Conservation (phyloP, 495 filamentous ascomycete genomes). For the Trichoderma virens region DNA sequence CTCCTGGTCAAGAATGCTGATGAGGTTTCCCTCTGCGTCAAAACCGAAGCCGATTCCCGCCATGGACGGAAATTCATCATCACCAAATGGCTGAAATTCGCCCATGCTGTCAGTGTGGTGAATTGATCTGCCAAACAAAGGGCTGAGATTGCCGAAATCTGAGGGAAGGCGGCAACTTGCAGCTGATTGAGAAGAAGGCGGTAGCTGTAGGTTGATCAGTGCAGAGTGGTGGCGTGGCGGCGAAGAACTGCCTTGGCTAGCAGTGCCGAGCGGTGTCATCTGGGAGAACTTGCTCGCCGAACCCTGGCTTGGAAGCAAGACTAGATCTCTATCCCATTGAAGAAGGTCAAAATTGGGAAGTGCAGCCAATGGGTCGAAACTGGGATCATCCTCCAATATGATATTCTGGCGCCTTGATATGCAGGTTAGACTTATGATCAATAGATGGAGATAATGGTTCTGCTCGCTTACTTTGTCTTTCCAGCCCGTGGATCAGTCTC, state of each 20-base stretch:
- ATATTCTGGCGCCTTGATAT: slow-evolving; percentile 65
- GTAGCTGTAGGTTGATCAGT: slow-evolving; percentile 22
- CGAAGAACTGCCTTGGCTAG: slow-evolving; percentile 2
- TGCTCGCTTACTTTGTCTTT: slow-evolving; percentile 54
- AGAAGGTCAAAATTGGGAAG: slow-evolving; percentile 49
- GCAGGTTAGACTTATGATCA: background rate
- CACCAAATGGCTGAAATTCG: slow-evolving; percentile 12
- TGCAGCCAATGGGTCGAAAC: slow-evolving; percentile 65
- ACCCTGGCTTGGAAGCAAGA: slow-evolving; percentile 20
- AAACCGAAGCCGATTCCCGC: slow-evolving; percentile 25
- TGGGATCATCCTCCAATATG: slow-evolving; percentile 73
- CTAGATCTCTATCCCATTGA: slow-evolving; percentile 12
- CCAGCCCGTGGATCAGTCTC: slow-evolving; percentile 65
- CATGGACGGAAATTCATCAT: slow-evolving; percentile 19
- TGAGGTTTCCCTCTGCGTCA: slow-evolving; percentile 23
- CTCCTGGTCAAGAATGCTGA: slow-evolving; percentile 15
- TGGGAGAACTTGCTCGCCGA: slow-evolving; percentile 27
- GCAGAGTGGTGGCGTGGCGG: background rate
- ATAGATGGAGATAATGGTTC: background rate
- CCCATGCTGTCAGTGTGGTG: slow-evolving; percentile 12
- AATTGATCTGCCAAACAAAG: background rate
- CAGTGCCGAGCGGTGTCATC: slow-evolving; percentile 24
- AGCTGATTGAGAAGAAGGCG: slow-evolving; percentile 17
- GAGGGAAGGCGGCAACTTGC: slow-evolving; percentile 14
- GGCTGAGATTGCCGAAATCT: slow-evolving; percentile 22